Evolutionary conservation across 169 alveolate genomes (phyloP).

Genomic region (Babesia bovis): DNA sequence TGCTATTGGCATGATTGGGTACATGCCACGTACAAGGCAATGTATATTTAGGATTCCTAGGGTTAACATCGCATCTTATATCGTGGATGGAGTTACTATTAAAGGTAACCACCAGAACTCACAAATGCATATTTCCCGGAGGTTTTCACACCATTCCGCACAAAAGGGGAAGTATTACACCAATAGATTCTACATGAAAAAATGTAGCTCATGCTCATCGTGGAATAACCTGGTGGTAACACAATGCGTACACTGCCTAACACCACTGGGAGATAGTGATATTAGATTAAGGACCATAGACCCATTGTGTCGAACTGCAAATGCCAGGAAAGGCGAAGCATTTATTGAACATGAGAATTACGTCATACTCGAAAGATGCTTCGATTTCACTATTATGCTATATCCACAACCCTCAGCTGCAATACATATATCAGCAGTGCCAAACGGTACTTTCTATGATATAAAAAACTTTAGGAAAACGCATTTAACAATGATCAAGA

Average conservation of each 20-base stretch:
- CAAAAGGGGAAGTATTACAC: slow-evolving; percentile 52
- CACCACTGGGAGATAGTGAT: slow-evolving; percentile 39
- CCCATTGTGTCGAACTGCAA: slow-evolving; percentile 45
- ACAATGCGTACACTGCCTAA: slow-evolving; percentile 46
- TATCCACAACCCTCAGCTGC: slow-evolving; percentile 51
- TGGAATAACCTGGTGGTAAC: slow-evolving; percentile 44
- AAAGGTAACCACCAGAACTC: too few species aligned
- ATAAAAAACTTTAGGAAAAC: slow-evolving; percentile 64
- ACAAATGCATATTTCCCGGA: not conserved
- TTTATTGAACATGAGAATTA: not conserved
- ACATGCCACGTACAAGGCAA: too few species aligned
- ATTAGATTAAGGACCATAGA: slow-evolving; percentile 54
- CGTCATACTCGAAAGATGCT: slow-evolving; percentile 36
- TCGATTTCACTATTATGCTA: slow-evolving; percentile 55
- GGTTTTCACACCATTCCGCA: slow-evolving; percentile 59
- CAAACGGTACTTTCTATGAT: slow-evolving; percentile 69
- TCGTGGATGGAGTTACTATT: too few species aligned
- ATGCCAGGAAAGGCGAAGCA: slow-evolving; percentile 23
- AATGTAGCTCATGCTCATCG: slow-evolving; percentile 46
- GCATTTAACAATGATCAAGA: slow-evolving; percentile 37
- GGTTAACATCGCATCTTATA: too few species aligned
- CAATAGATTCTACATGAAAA: slow-evolving; percentile 62
- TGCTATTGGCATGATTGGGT: too few species aligned
- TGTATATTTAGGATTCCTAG: too few species aligned
- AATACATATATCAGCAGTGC: slow-evolving; percentile 62